Evolutionary conservation across 2,329 filamentous ascomycete genomes (phyloP).

Genomic region (Penicillium occitanis): DNA sequence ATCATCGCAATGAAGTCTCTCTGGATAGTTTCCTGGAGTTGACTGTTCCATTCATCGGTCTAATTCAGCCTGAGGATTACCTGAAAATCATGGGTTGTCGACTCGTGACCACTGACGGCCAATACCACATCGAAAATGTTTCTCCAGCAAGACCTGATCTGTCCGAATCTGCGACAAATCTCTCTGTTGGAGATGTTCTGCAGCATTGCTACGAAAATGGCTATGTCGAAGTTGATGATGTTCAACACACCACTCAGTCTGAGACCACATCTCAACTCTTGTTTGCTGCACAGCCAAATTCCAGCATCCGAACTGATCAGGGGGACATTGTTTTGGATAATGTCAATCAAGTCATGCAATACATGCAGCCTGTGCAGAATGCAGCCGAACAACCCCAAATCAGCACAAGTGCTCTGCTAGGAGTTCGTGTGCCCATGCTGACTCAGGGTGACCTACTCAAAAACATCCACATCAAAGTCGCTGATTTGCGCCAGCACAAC

Average conservation of each 20-base stretch:
- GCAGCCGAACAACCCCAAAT: background rate
- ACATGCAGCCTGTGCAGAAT: constrained; percentile 15
- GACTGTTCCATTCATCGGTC: constrained; percentile 49
- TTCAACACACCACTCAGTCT: background rate
- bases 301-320: constrained; percentile 6
- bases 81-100: constrained; percentile 51
- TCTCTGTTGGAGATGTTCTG: constrained; percentile 36
- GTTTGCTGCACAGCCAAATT: constrained; percentile 29
- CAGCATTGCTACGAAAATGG: constrained; percentile 33
- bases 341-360: constrained; percentile 6
- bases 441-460: constrained; percentile 21
- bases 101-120: constrained; percentile 35
- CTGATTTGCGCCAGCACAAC: constrained; percentile 1
- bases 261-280: constrained; percentile 28
- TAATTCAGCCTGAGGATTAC: constrained; percentile 49
- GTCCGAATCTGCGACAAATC: constrained; percentile 27
- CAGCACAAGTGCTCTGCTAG: constrained; percentile 3
- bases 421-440: background rate
- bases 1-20: constrained; percentile 49
- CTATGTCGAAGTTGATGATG: constrained; percentile 27
- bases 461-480: constrained; percentile 25
- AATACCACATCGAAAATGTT: constrained; percentile 27
- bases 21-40: constrained; percentile 51
- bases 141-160: constrained; percentile 26
- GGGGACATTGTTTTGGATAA: constrained; percentile 8